Percentiles rank a stretch among this genome's conserved stretches.
Conservation (phyloP, 441 rosid species). For the Omphalea diandra region DNA sequence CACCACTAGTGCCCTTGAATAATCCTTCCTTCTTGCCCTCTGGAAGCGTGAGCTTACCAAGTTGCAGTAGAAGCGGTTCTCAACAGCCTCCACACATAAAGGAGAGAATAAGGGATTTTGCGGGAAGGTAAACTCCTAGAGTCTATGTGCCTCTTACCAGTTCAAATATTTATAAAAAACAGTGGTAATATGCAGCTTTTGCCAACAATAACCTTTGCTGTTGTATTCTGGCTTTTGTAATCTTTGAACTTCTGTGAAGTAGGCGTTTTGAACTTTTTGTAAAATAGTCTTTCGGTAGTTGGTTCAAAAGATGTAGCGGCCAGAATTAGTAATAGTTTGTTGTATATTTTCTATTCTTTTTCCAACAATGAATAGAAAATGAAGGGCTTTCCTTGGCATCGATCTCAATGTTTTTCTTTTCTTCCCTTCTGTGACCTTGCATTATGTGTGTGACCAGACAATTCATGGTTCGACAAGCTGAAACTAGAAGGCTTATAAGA, state of each 20-base stretch:
- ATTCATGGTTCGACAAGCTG: neutral
- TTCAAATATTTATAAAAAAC: neutral
- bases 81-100: constrained; percentile 27
- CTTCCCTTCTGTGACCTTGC: neutral
- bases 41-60: constrained; percentile 30
- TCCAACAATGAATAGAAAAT: neutral
- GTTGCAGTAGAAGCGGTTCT: constrained; percentile 20
- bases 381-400: too few species aligned
- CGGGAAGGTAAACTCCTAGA: constrained; percentile 27
- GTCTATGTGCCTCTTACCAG: neutral
- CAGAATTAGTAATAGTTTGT: neutral
- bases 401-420: too few species aligned
- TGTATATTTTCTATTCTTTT: neutral
- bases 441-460: neutral
- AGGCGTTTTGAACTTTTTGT: neutral
- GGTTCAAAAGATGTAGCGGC: constrained; percentile 1
- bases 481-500: neutral
- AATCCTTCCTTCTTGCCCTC: constrained; percentile 19
- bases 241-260: too few species aligned
- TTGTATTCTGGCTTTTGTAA: neutral
- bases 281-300: constrained; percentile 5
- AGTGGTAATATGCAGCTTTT: neutral
- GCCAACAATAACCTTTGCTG: constrained; percentile 13
- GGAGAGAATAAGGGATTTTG: constrained; percentile 22
- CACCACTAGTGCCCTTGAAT: constrained; percentile 20